Percentiles rank a stretch among this genome's conserved stretches.
phyloP scores from a whole-genome alignment of 257 asterid genomes.

The Leptodermis oblonga region DNA sequence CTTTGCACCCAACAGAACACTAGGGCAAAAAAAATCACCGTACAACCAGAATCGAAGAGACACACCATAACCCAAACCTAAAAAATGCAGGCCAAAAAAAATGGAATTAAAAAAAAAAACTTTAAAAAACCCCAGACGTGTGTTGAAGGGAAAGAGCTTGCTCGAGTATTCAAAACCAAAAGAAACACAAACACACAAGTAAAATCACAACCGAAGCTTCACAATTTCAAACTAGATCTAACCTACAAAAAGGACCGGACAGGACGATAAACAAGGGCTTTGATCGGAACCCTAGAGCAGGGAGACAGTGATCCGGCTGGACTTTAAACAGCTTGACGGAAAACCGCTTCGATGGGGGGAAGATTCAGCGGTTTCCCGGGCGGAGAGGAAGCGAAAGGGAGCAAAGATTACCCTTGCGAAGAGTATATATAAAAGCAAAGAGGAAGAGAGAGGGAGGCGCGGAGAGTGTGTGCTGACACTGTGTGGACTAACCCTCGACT shows the following conservation, averaged over 20 bases:
- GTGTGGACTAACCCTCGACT: slow-evolving; percentile 46
- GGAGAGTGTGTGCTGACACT: slow-evolving; percentile 22
- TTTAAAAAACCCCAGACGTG: neutral
- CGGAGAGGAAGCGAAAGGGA: slow-evolving; percentile 10
- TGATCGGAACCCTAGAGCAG: slow-evolving; percentile 11
- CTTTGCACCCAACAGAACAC: neutral
- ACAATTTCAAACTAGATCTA: slow-evolving; percentile 7
- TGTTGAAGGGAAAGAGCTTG: neutral
- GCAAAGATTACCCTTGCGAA: neutral
- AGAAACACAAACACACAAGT: neutral
- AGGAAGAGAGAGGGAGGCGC: slow-evolving; percentile 52
- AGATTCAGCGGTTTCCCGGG: slow-evolving; percentile 28
- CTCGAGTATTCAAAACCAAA: neutral
- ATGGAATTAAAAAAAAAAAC: no score
- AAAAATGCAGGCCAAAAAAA: no score
- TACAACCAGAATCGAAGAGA: neutral
- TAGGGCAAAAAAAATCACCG: neutral
- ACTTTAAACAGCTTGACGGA: neutral
- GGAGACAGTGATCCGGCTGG: slow-evolving; percentile 8
- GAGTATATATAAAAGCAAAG: slow-evolving; percentile 15
- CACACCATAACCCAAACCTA: neutral
- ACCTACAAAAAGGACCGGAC: slow-evolving; percentile 3
- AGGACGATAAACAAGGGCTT: neutral
- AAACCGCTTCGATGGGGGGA: slow-evolving; percentile 27
- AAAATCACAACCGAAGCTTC: neutral